A percentile compares a stretch with the other conserved stretches of the same genome.
Evolutionary conservation across 129 eudicot species (phyloP).

Genomic region (Saposhnikovia divaricata): DNA sequence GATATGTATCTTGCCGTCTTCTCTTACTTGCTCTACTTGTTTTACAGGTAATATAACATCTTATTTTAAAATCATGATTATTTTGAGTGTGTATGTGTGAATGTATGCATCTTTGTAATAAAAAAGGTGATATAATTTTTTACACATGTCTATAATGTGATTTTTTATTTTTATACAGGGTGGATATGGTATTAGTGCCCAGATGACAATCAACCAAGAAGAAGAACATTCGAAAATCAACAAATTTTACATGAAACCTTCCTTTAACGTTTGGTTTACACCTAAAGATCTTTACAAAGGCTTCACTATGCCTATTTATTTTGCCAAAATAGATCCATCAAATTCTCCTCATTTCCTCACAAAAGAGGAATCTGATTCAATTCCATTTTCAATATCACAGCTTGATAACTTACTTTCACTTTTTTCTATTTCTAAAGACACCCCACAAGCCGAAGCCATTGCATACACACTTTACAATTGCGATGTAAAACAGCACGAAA

Average conservation of each 20-base stretch:
- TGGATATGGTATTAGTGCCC: background rate
- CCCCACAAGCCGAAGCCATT: background rate
- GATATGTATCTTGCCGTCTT: background rate
- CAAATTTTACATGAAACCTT: background rate
- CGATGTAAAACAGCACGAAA: background rate
- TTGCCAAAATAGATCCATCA: background rate
- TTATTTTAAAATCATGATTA: too few species aligned
- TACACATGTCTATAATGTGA: background rate
- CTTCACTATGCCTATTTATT: background rate
- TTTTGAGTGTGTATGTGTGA: too few species aligned
- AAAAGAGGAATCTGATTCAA: background rate
- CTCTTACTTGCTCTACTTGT: background rate
- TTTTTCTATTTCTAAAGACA: background rate
- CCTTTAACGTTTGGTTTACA: background rate
- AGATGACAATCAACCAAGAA: background rate
- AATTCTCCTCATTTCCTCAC: background rate
- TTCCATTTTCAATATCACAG: background rate
- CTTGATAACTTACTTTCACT: background rate
- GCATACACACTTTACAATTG: background rate
- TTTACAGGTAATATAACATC: background rate
- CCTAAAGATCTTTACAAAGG: constrained; percentile 1
- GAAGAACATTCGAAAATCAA: too few species aligned
- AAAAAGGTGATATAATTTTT: too few species aligned
- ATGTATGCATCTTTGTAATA: too few species aligned
- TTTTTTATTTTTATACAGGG: background rate